These are phyloP conservation scores for Apiospora malaysiana DNA, from an alignment of 2,329 filamentous ascomycete genomes.

Conservation along the genomic window DNA sequence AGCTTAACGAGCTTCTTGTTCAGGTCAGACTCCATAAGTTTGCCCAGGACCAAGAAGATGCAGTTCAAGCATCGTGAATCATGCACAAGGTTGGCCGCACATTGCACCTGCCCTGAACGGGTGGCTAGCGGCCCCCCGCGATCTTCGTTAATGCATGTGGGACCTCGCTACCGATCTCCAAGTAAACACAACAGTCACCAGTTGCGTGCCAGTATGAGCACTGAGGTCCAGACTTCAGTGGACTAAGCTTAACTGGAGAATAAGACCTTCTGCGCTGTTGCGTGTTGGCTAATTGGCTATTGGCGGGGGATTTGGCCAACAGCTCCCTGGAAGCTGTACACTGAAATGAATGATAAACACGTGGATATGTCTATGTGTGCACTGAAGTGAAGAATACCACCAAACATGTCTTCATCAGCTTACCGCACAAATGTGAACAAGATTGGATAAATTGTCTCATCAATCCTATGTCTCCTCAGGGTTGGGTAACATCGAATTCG, in stretches of 20 bases:
- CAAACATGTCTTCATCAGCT: not conserved
- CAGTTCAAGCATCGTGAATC: conserved; percentile 15
- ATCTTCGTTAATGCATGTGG: conserved; percentile 14
- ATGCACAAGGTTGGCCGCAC: not conserved
- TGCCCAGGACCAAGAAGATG: not conserved
- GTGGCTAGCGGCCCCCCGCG: not conserved
- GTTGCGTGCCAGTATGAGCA: not conserved
- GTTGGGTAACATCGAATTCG: not conserved
- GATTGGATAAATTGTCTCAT: not conserved
- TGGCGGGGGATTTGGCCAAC: not conserved
- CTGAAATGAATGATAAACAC: not conserved
- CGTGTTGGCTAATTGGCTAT: no score
- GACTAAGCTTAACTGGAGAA: not conserved
- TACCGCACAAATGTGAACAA: not conserved
- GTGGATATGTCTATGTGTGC: not conserved
- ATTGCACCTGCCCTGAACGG: conserved; percentile 1
- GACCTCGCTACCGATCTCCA: conserved; percentile 14
- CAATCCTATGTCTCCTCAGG: not conserved
- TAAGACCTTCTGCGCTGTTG: not conserved
- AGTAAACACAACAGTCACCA: not conserved
- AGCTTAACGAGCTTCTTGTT: not conserved
- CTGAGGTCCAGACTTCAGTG: conserved; percentile 5
- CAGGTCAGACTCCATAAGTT: not conserved
- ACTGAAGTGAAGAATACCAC: no score
- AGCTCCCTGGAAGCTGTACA: not conserved